Evolutionary conservation across 176 grass and related monocot species (phyloP).

Genomic region (Aegilops speltoides): DNA sequence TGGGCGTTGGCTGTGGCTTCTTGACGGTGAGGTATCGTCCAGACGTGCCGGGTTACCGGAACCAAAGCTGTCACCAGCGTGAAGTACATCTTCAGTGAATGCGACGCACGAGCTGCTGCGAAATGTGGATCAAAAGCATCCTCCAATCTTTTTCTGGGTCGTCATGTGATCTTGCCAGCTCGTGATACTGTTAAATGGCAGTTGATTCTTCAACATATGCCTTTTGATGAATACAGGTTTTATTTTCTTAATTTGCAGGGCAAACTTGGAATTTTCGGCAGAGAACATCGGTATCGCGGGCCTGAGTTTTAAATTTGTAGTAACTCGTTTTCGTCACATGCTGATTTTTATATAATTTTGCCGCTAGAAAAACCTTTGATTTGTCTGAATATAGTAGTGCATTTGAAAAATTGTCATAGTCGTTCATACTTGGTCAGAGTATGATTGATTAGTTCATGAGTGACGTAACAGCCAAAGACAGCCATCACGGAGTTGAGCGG

Average conservation of each 20-base stretch:
- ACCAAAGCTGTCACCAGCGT: neutral
- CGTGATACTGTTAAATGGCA: neutral
- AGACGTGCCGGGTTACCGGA: neutral
- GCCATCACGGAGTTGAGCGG: neutral
- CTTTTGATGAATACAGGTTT: neutral
- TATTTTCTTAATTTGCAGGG: neutral
- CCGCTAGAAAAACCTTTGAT: neutral
- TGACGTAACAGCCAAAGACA: slow-evolving; percentile 1
- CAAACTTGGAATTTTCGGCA: neutral
- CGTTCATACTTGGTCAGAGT: slow-evolving; percentile 14
- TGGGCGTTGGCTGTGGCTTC: neutral
- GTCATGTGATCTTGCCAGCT: neutral
- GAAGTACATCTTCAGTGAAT: slow-evolving; percentile 1
- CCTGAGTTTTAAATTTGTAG: neutral
- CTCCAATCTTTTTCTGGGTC: neutral
- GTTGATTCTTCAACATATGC: neutral
- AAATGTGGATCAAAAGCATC: slow-evolving; percentile 11
- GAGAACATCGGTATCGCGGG: neutral
- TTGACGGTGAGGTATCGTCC: neutral
- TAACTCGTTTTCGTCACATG: neutral
- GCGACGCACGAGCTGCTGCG: slow-evolving; percentile 7
- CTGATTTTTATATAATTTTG: neutral
- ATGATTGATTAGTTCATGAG: neutral
- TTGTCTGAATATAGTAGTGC: neutral
- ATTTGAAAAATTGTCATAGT: neutral